Base-by-base conservation (phyloP, 129 eudicot genomes). In the Rutidosis leptorrhynchoides region DNA sequence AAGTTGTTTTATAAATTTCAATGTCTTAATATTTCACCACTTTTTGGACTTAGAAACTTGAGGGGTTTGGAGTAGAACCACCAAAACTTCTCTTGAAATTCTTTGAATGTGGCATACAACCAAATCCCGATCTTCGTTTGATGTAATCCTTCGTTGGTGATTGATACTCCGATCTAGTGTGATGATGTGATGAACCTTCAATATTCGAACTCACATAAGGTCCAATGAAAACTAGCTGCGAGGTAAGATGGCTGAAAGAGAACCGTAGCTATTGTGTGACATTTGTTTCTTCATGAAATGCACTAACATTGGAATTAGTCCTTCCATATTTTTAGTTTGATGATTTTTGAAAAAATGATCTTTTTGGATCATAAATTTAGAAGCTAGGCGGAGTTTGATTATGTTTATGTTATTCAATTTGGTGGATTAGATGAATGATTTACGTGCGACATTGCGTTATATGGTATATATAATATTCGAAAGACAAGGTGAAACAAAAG, bases 291-390 rank as follows among this genome's bases (percentile, higher is more conserved):
- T 83, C 54, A 79, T 37, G 59, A 78, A 79, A 45, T 71, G 82
- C 72, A 83, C 29, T 52, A 83, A 68, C 30, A 76, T 48, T 70
- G 88, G 88, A 53, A 83, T 83, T 23, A 83, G 55, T 49, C 88
- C 87, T 79, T 83, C 84, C 87, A 83, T 79, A 7, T 14, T 21
- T 57, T 11, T 26, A 57, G 9, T 28, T 68, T 55, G 32, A 5
- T 67, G 63, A 6, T 46, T 42, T 42, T 74, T 33, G 65, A 20
- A 25, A 20, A 51, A 33, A n/a, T 49, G 27, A 0, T 20, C 20
- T 55, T 29, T 2, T 29, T 58, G 11, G 49, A 22, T 45, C 35
- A 19, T 43, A 37, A 74, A 45, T n/a, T n/a, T n/a, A n/a, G n/a
- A 68, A 58, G 46, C n/a, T 40, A 40, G 49, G n/a, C 51, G 25